Percentiles rank a stretch among this genome's conserved stretches.
Evolutionary conservation across 2,329 filamentous ascomycete species (phyloP).

Genomic region (Aspergillus nomiae): DNA sequence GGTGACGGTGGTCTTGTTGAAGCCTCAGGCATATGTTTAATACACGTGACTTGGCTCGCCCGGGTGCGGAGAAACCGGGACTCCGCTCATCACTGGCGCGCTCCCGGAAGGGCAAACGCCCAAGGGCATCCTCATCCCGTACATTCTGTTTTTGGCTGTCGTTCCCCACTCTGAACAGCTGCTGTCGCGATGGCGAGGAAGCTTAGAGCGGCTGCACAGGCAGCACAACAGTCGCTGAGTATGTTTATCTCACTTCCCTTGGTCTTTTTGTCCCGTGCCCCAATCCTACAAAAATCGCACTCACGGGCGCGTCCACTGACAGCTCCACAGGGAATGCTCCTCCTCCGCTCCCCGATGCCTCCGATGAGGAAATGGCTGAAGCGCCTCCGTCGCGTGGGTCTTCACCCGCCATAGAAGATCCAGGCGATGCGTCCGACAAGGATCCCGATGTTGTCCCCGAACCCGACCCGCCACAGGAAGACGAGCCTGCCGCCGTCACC

Average conservation of each 20-base stretch:
- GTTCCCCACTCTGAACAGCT: constrained; percentile 8
- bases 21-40: constrained; percentile 1
- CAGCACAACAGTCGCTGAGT: constrained; percentile 50
- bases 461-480: constrained; percentile 44
- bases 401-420: constrained; percentile 37
- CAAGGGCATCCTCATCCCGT: constrained; percentile 11
- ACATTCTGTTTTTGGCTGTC: constrained; percentile 8
- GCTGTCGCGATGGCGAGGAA: constrained; percentile 45
- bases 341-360: constrained; percentile 43
- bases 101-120: constrained; percentile 12
- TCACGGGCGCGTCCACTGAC: constrained; percentile 21
- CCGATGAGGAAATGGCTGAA: constrained; percentile 50
- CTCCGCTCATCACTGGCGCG: constrained; percentile 14
- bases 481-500: constrained; percentile 45
- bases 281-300: constrained; percentile 1
- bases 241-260: constrained; percentile 22
- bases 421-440: constrained; percentile 31
- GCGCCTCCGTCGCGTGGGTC: constrained; percentile 34
- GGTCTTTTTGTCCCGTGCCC: constrained; percentile 2
- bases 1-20: no score
- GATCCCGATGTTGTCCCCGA: constrained; percentile 30
- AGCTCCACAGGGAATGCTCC: constrained; percentile 43
- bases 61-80: constrained; percentile 10
- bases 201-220: constrained; percentile 48
- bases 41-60: not conserved